A percentile compares a stretch with the other conserved stretches of the same genome.
Evolutionary conservation across 73 alveolate genomes (phyloP).

Genomic region (Diophrys appendiculata): DNA sequence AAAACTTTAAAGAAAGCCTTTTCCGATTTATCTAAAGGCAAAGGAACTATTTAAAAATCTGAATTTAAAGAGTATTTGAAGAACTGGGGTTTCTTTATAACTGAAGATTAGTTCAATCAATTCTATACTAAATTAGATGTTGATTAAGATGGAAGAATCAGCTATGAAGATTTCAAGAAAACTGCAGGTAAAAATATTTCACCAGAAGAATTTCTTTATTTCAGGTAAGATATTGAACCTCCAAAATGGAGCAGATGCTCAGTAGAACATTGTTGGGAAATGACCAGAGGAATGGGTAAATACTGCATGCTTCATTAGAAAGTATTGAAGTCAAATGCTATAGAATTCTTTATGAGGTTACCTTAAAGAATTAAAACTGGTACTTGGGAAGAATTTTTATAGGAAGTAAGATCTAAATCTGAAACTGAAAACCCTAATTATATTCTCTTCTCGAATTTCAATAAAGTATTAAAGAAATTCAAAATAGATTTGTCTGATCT

Average conservation of each 20-base stretch:
- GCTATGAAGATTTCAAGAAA: constrained; percentile 56
- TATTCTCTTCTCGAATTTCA: constrained; percentile 16
- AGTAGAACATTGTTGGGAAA: constrained; percentile 55
- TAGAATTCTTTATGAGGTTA: constrained; percentile 9
- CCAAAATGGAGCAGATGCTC: constrained; percentile 33
- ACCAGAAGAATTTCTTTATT: constrained; percentile 31
- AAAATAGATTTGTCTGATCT: constrained; percentile 12
- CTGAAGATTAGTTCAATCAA: constrained; percentile 41
- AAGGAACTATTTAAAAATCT: constrained; percentile 42
- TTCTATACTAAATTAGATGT: constrained; percentile 42
- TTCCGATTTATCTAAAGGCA: constrained; percentile 45
- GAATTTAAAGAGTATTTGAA: constrained; percentile 44
- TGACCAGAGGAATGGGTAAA: constrained; percentile 62
- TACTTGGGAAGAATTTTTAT: constrained; percentile 19
- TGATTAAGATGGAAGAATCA: constrained; percentile 55
- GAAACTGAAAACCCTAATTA: constrained; percentile 2
- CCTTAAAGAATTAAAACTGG: constrained; percentile 16
- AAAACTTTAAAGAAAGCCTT: constrained; percentile 66
- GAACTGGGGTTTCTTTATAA: constrained; percentile 59
- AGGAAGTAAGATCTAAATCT: neutral
- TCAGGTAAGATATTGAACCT: constrained; percentile 41
- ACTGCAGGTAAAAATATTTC: constrained; percentile 57
- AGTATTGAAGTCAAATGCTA: constrained; percentile 29
- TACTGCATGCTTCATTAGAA: constrained; percentile 54
- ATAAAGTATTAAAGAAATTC: neutral